phyloP scores from a whole-genome alignment of 257 asterid species.

The Sherardia arvensis region DNA sequence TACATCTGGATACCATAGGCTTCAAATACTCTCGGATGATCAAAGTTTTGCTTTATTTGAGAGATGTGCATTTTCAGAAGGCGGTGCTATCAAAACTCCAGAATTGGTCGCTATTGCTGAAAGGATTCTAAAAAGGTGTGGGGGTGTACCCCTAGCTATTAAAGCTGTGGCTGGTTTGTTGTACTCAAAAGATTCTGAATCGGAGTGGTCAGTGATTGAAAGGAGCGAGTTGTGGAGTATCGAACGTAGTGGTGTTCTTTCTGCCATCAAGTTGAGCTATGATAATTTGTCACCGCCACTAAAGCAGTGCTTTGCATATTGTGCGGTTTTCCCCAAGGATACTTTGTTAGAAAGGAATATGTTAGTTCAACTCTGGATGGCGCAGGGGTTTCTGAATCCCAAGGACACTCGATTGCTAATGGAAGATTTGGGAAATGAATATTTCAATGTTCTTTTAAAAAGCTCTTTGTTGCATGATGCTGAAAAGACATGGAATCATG shows the following conservation, averaged over 20 bases:
- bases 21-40: slow-evolving; percentile 13
- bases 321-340: slow-evolving; percentile 21
- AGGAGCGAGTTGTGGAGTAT: neutral
- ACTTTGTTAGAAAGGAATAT: slow-evolving; percentile 10
- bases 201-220: slow-evolving; percentile 19
- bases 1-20: neutral
- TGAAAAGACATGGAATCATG: neutral
- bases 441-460: slow-evolving; percentile 6
- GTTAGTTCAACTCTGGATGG: slow-evolving; percentile 28
- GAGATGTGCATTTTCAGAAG: slow-evolving; percentile 11
- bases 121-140: slow-evolving; percentile 18
- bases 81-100: slow-evolving; percentile 1
- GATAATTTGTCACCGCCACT: slow-evolving; percentile 17
- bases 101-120: slow-evolving; percentile 11
- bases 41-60: slow-evolving; percentile 21
- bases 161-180: slow-evolving; percentile 21
- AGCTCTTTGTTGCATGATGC: slow-evolving; percentile 19
- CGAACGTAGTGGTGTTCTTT: neutral
- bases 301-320: slow-evolving; percentile 19
- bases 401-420: neutral
- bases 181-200: neutral
- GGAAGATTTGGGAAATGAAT: slow-evolving; percentile 23
- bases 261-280: slow-evolving; percentile 16
- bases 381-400: slow-evolving; percentile 8
- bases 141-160: slow-evolving; percentile 30